Evolutionary conservation across 2,329 filamentous ascomycete species (phyloP), one percentile per base, ranked within the genome.

Genomic region (Calonectria hawksworthii): DNA sequence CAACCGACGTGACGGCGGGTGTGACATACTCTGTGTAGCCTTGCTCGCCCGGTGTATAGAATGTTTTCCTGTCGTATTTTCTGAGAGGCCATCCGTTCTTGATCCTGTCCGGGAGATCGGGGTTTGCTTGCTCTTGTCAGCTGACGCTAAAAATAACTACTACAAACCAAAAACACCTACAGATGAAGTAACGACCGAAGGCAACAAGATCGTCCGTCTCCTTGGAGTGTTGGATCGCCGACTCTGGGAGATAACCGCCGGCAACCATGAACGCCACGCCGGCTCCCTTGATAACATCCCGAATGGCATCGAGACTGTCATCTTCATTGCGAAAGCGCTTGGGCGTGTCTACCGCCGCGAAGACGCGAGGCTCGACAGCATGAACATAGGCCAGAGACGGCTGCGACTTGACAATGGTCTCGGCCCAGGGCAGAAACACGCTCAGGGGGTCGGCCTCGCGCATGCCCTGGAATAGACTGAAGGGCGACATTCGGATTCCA

Each of bases 401-500:
- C 61, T 87, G 84, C n/a, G 92, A 84, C 59, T 89, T 86, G 64
- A 84, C 79, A 30, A 92, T 86, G 21, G 93, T 81, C 79, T 94
- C 86, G 1, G 85, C 85, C 82, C 94, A 95, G 0, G 92, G 90
- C 16, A 91, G 79, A 0, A 80, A 80, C 18, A 80, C 63, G 2
- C 64, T 51, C 16, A 77, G n/a, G 11, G 92, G 92, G 50, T 94
- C 88, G 0, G 83, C 80, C 90, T 93, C 93, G 6, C 86, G 84
- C 92, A 94, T 93, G 47, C 88, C 89, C 76, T 94, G 91, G 85
- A 92, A 94, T 0, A 83, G 83, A 65, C 88, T 89, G 84, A 89
- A 94, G 0, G 93, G 93, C 4, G 87, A 90, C 32, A 94, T 83
- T 8, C 92, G 88, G 59, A 94, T 89, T 3, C 87, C 90, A 8